Evolutionary conservation across 2,329 filamentous ascomycete genomes (phyloP), one percentile per base, ranked within the genome.

Genomic region (Diaporthe aspalathi): DNA sequence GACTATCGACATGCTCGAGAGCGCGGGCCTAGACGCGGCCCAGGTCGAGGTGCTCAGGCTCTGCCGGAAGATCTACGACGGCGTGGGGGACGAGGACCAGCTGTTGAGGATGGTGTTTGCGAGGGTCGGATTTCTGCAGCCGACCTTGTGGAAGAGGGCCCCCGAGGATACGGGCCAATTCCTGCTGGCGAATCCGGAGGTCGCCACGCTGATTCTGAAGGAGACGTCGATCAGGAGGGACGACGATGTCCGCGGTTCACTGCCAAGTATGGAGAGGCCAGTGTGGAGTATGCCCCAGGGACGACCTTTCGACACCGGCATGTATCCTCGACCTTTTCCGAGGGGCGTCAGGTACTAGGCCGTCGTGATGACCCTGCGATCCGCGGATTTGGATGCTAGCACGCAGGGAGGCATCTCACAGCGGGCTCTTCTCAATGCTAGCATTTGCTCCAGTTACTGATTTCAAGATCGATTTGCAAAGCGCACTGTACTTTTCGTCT

Each of bases 91-190:
- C 70, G 77, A 77, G 12, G 84, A 87, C 69, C 75, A 77, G 0
- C 75, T 87, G 50, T 78, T 87, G 62, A 83, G 81, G 72, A 86
- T 86, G 83, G 76, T 87, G 16, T 83, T 86, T 73, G 84, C 85
- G 9, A 79, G 85, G 45, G 81, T 86, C 7, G 85, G 84, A 2
- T 87, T 86, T 73, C 76, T 87, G 43, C 83, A 85, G 76, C 80
- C 84, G 12, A 72, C 79, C 35, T 73, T 86, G n/a, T 86, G 83
- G 83, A 80, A 82, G 71, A 78, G 78, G 20, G 76, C 76, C 20
- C 83, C 81, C 3, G 78, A 81, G 45, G 81, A 83, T 71, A 85
- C 84, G 14, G 77, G 79, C 38, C 77, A 77, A 17, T 87, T 86
- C 72, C 77, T 86, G 70, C 74, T 83, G 2, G 79, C 78, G 1